A percentile compares a stretch with the other conserved stretches of the same genome.
These are phyloP conservation scores for Lichtheimia hyalospora DNA, from an alignment of 371 early-diverging fungal species.

Conservation along the genomic window DNA sequence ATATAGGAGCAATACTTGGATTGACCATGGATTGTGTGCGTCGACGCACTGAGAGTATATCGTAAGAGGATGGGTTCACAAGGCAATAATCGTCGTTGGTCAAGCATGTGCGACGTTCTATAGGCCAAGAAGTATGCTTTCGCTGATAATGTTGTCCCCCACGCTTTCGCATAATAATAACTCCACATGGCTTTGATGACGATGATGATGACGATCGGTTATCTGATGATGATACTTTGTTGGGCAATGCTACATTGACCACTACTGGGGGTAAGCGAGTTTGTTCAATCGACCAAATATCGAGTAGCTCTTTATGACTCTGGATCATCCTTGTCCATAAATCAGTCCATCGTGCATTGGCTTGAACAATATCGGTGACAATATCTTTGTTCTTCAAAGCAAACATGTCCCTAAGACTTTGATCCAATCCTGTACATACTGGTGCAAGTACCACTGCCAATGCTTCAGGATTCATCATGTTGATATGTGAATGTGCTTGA, in stretches of 20 bases:
- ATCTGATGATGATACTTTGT: no score
- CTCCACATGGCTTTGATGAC: constrained; percentile 3
- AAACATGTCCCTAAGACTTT: constrained; percentile 23
- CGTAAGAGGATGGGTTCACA: not conserved
- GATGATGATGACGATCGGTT: not conserved
- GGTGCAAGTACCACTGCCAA: constrained; percentile 35
- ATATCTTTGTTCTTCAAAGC: not conserved
- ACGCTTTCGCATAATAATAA: constrained; percentile 4
- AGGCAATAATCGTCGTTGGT: not conserved
- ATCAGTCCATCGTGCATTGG: constrained; percentile 17
- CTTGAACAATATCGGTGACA: constrained; percentile 14
- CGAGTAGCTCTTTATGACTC: constrained; percentile 9
- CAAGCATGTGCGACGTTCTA: not conserved
- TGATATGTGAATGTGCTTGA: constrained; percentile 25
- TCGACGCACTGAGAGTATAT: constrained; percentile 1
- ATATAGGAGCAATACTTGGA: constrained; percentile 5
- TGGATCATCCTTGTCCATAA: constrained; percentile 26
- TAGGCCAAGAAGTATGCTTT: constrained; percentile 2
- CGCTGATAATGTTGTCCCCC: not conserved
- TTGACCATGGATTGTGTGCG: constrained; percentile 10
- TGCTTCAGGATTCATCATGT: constrained; percentile 38
- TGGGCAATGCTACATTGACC: not conserved
- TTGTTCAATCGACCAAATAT: not conserved
- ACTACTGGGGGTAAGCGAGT: not conserved
- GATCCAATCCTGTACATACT: constrained; percentile 37